phyloP scores from a whole-genome alignment of 805 yeast genomes.

The Candida nonsorbophila region DNA sequence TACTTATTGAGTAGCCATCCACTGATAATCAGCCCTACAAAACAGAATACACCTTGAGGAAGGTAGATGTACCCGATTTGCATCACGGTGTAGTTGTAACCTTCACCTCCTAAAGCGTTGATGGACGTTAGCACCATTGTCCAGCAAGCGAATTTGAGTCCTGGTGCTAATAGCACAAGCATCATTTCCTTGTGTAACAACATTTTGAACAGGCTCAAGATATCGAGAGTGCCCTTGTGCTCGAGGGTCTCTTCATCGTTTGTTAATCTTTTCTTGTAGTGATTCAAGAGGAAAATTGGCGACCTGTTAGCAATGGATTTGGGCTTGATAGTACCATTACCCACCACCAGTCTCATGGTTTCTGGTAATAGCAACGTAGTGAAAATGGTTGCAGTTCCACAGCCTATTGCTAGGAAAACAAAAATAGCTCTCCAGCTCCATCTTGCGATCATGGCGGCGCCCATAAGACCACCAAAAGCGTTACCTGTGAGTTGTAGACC shows the following conservation, averaged over 20 bases:
- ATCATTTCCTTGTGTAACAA: constrained; percentile 39
- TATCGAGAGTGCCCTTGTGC: constrained; percentile 12
- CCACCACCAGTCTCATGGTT: constrained; percentile 66
- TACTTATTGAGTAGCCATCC: constrained; percentile 55
- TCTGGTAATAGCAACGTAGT: constrained; percentile 53
- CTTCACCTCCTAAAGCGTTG: constrained; percentile 40
- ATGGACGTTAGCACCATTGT: constrained; percentile 63
- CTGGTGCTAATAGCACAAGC: constrained; percentile 49
- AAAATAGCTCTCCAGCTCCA: constrained; percentile 70
- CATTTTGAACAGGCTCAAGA: constrained; percentile 38
- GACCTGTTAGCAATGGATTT: constrained; percentile 33
- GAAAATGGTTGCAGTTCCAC: constrained; percentile 37
- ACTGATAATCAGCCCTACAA: constrained; percentile 52
- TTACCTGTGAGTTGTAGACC: constrained; percentile 70
- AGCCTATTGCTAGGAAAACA: constrained; percentile 67
- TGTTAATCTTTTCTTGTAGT: constrained; percentile 21
- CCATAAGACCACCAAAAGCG: constrained; percentile 72
- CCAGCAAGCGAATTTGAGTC: constrained; percentile 66
- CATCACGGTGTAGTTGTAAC: constrained; percentile 47
- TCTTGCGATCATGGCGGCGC: constrained; percentile 36
- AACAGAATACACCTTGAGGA: constrained; percentile 67
- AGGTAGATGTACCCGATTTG: constrained; percentile 68
- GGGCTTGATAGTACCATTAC: constrained; percentile 67
- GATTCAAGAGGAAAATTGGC: constrained; percentile 34
- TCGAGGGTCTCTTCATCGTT: constrained; percentile 19